Conservation (phyloP, 495 filamentous ascomycete species). For the Staphylotrichum longicolle region DNA sequence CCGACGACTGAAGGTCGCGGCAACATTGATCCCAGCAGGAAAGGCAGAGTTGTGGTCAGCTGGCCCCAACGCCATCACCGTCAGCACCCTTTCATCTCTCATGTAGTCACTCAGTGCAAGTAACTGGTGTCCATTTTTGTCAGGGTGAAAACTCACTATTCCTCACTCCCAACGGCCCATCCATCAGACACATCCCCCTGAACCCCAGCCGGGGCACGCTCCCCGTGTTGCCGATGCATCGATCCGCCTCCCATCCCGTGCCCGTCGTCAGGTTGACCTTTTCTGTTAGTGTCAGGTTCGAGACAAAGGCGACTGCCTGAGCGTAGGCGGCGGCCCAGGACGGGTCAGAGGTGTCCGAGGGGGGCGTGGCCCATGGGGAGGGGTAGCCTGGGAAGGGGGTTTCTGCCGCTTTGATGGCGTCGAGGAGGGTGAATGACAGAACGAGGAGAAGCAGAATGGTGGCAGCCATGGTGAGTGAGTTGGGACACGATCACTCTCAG, state of each 20-base stretch:
- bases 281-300: not conserved
- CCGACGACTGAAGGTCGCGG: constrained; percentile 1
- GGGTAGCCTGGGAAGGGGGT: constrained; percentile 1
- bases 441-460: not conserved
- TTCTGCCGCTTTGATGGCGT: not conserved
- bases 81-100: too few species aligned
- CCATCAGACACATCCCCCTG: not conserved
- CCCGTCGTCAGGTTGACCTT: constrained; percentile 3
- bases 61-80: not conserved
- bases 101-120: too few species aligned
- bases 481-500: too few species aligned
- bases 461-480: not conserved
- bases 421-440: too few species aligned
- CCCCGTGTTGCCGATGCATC: constrained; percentile 2
- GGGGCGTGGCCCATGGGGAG: constrained; percentile 3
- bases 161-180: constrained; percentile 8
- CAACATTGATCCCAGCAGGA: constrained; percentile 4
- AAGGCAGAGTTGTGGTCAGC: constrained; percentile 8
- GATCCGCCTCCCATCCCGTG: constrained; percentile 1
- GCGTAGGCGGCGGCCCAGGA: constrained; percentile 1
- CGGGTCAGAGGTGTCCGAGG: not conserved
- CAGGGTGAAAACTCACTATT: not conserved
- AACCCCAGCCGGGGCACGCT: not conserved
- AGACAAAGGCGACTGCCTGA: not conserved
- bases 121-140: too few species aligned